Conservation (phyloP, 2,329 filamentous ascomycete species). For the Talaromyces sp. region DNA sequence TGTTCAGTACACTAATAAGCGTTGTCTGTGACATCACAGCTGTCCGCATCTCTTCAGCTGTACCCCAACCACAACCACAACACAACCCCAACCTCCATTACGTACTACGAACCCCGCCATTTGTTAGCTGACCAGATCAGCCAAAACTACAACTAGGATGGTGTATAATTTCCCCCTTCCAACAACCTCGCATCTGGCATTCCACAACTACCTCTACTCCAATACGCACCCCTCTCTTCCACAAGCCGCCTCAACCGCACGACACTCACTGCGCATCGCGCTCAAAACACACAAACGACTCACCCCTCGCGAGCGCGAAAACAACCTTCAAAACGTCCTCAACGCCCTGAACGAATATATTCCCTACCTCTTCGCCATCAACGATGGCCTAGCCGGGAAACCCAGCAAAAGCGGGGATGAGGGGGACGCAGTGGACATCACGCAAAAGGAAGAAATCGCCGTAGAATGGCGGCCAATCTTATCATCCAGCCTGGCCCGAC, state of each 20-base stretch:
- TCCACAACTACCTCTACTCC: conserved; percentile 70
- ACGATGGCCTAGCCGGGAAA: conserved; percentile 61
- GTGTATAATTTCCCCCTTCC: conserved; percentile 84
- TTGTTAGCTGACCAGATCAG: neutral
- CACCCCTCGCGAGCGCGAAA: conserved; percentile 62
- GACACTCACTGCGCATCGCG: conserved; percentile 73
- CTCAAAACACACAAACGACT: conserved; percentile 88
- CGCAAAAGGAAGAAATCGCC: conserved; percentile 63
- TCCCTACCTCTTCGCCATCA: conserved; percentile 74
- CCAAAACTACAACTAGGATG: conserved; percentile 51
- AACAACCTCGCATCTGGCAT: conserved; percentile 81
- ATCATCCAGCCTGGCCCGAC: conserved; percentile 42
- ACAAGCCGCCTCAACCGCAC: conserved; percentile 73
- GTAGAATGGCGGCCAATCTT: conserved; percentile 79
- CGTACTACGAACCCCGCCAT: neutral
- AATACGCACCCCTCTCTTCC: conserved; percentile 86
- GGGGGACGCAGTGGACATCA: conserved; percentile 62
- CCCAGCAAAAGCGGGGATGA: conserved; percentile 22
- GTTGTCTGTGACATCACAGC: conserved; percentile 13
- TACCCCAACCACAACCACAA: neutral
- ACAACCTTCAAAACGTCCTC: conserved; percentile 66
- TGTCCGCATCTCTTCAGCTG: neutral
- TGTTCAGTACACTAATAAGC: neutral
- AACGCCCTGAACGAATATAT: conserved; percentile 70
- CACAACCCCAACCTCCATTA: neutral